Conservation (phyloP, 108 stramenopile genomes). For the Skeletonema marinoi region DNA sequence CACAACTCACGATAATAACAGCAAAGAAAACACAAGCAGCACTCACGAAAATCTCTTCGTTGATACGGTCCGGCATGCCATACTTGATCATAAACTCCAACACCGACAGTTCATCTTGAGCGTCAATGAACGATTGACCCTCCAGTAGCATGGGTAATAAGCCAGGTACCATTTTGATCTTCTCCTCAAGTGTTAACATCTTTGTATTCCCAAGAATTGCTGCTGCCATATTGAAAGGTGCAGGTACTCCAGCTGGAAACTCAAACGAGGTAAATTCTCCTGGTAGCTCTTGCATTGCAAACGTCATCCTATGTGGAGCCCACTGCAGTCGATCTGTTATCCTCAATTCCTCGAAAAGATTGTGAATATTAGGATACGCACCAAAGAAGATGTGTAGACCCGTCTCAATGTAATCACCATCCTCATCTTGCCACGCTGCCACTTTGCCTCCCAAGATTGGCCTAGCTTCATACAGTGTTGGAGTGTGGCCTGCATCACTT, state of each 20-base stretch:
- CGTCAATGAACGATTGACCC: constrained; percentile 96
- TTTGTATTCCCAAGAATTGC: constrained; percentile 97
- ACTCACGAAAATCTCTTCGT: constrained; percentile 89
- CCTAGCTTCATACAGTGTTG: constrained; percentile 66
- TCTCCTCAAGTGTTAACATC: constrained; percentile 94
- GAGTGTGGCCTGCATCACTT: constrained; percentile 75
- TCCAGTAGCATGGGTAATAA: constrained; percentile 94
- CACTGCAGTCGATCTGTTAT: constrained; percentile 97
- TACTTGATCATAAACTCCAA: constrained; percentile 96
- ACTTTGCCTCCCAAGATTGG: constrained; percentile 76
- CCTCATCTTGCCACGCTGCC: constrained; percentile 78
- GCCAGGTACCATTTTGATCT: constrained; percentile 94
- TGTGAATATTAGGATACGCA: constrained; percentile 86
- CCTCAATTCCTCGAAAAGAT: constrained; percentile 70
- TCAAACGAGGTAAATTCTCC: constrained; percentile 98
- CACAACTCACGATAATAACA: constrained; percentile 16
- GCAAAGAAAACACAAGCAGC: neutral
- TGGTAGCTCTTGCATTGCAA: constrained; percentile 96
- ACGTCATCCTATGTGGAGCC: constrained; percentile 98
- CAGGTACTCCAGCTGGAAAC: constrained; percentile 95
- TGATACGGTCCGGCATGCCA: constrained; percentile 96
- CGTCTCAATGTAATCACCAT: constrained; percentile 88
- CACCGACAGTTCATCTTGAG: constrained; percentile 94
- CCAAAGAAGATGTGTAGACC: constrained; percentile 89
- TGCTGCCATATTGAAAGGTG: constrained; percentile 95